phyloP scores from a whole-genome alignment of 2,329 filamentous ascomycete species.

The Fusarium humuli region DNA sequence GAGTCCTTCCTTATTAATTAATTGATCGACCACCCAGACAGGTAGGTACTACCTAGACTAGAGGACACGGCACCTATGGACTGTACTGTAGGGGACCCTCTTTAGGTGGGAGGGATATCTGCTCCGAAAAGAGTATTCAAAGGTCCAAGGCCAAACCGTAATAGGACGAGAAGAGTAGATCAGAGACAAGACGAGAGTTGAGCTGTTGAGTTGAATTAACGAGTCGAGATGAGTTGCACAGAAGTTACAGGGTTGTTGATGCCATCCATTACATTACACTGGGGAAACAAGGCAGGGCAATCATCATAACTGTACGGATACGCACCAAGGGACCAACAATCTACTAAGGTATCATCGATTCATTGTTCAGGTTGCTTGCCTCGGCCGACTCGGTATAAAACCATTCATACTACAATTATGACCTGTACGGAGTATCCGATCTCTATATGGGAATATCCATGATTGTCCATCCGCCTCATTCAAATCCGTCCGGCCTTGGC shows the following conservation, averaged over 20 bases:
- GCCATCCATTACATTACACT: constrained; percentile 4
- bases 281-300: constrained; percentile 3
- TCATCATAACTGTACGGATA: neutral
- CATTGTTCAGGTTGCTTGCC: constrained; percentile 2
- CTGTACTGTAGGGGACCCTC: constrained; percentile 16
- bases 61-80: neutral
- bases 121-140: constrained; percentile 33
- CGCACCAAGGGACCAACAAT: constrained; percentile 18
- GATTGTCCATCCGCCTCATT: constrained; percentile 2
- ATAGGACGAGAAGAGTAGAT: constrained; percentile 22
- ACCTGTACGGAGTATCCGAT: neutral
- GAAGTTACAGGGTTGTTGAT: constrained; percentile 21
- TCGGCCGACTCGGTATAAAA: neutral
- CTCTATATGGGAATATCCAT: constrained; percentile 1
- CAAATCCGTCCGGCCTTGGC: neutral
- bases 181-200: constrained; percentile 22
- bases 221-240: neutral
- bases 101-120: constrained; percentile 35
- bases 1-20: constrained; percentile 39
- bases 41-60: constrained; percentile 6
- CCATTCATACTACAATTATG: neutral
- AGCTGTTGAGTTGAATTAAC: neutral
- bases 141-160: constrained; percentile 23
- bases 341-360: neutral
- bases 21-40: neutral